Evolutionary conservation across 2,329 filamentous ascomycete genomes (phyloP).

Genomic region (Knufia fluminis): DNA sequence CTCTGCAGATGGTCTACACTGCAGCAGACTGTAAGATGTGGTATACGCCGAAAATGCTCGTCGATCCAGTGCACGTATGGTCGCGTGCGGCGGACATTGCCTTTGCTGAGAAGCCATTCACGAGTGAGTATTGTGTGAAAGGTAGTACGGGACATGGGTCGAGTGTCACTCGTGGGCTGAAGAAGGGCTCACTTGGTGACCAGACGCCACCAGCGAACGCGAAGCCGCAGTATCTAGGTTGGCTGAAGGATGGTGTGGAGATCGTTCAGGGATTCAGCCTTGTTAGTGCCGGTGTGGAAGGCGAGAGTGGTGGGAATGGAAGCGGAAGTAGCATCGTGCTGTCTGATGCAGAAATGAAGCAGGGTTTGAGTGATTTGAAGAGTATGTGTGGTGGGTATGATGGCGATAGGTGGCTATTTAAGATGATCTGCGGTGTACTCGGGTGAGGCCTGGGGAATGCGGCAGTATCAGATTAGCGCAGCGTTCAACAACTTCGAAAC

Average conservation of each 20-base stretch:
- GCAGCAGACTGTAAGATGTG: conserved; percentile 53
- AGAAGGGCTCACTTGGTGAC: conserved; percentile 14
- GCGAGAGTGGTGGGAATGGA: not conserved
- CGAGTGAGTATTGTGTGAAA: conserved; percentile 17
- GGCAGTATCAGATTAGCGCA: too few species aligned
- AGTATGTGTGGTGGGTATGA: not conserved
- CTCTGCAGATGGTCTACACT: conserved; percentile 52
- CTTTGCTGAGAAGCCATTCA: conserved; percentile 26
- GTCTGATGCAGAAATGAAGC: not conserved
- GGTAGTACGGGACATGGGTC: conserved; percentile 17
- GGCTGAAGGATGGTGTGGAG: conserved; percentile 13
- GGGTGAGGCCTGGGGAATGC: too few species aligned
- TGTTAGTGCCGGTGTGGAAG: not conserved
- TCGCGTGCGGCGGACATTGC: conserved; percentile 32
- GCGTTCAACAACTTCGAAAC: too few species aligned
- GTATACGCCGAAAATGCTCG: conserved; percentile 46
- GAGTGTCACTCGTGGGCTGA: conserved; percentile 19
- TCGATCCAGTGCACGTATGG: conserved; percentile 47
- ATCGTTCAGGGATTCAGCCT: conserved; percentile 6
- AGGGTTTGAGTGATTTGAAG: not conserved
- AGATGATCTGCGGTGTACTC: not conserved
- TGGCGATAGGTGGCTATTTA: not conserved
- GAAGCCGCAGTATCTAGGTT: conserved; percentile 12
- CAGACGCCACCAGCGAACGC: conserved; percentile 14
- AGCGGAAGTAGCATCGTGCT: not conserved